Evolutionary conservation across 1,284 basidiomycete genomes (phyloP).

Genomic region (Paramarasmius palmivorus): DNA sequence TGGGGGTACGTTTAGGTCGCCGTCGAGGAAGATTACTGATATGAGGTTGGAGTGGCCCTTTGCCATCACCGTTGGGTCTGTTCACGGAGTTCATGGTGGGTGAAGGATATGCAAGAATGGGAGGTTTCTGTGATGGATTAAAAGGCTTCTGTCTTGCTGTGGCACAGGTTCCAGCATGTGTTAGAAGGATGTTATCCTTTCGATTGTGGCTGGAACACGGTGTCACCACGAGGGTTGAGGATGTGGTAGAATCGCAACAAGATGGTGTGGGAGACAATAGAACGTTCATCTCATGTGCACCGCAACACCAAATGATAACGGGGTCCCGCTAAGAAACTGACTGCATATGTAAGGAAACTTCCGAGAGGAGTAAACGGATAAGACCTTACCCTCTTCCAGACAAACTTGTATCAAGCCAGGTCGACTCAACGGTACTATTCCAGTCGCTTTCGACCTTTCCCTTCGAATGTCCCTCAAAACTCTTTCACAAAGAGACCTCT

Average conservation of each 20-base stretch:
- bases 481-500: no score
- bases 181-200: not conserved
- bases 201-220: slow-evolving; percentile 9
- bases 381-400: no score
- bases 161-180: slow-evolving; percentile 1
- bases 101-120: not conserved
- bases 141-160: not conserved
- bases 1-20: not conserved
- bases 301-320: not conserved
- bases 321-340: no score
- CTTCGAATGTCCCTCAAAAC: no score
- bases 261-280: not conserved
- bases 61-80: not conserved
- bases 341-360: no score
- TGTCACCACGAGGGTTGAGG: slow-evolving; percentile 9
- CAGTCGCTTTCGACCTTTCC: no score
- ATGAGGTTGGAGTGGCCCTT: slow-evolving; percentile 16
- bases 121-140: not conserved
- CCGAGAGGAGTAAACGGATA: no score
- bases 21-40: slow-evolving; percentile 13
- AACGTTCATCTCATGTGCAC: not conserved
- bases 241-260: slow-evolving; percentile 5
- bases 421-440: no score
- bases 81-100: not conserved
- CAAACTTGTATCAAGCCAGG: no score